Base-by-base conservation (phyloP, 768 basidiomycete species). In the Multifurca ochricompacta region DNA sequence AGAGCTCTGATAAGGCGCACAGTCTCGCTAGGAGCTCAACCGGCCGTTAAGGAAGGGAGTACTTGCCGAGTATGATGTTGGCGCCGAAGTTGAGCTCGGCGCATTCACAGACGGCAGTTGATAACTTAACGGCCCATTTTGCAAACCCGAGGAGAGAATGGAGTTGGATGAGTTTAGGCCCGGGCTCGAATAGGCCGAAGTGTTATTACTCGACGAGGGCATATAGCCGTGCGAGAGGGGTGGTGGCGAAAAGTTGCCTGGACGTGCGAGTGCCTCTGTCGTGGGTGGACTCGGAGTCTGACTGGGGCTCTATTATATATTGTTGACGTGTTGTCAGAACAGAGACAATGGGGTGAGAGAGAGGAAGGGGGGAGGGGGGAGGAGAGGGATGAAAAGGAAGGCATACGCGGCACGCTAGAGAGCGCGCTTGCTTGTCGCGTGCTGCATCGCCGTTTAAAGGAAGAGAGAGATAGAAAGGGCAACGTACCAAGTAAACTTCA, bases 1-100 rank as follows among this genome's bases (percentile, higher is more conserved):
- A 67, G 61, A 71, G 68, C 65, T 68, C 68, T 70, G 66, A 63
- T 59, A 63, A 64, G 60, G 69, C 65, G 66, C 69, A 64, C 63
- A 65, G 55, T 64, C 59, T 63, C 58, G 55, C 63, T 56, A 40
- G 63, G 58, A 59, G 64, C 61, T 67, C 44, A 52, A 61, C 63
- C 64, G 62, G 59, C 60, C 63, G 51, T 60, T 62, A 54, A 61
- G 72, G 69, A 70, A 72, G 76, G 74, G 66, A 75, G 76, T 66
- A 86, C 87, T 87, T 81, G 80, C 87, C 84, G 87, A 90, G 75
- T 87, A 88, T n/a, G 85, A 83, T 53, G 62, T 56, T 3, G 65
- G 59, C 48, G 54, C 52, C 44, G 59, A 62, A 23, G 43, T 45
- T 5, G 60, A 54, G 53, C 56, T 58, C 23, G 59, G 51, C 21